Evolutionary conservation across 148 eudicot species (phyloP), one percentile per base, ranked within the genome.

Genomic region (Rhododendron molle): DNA sequence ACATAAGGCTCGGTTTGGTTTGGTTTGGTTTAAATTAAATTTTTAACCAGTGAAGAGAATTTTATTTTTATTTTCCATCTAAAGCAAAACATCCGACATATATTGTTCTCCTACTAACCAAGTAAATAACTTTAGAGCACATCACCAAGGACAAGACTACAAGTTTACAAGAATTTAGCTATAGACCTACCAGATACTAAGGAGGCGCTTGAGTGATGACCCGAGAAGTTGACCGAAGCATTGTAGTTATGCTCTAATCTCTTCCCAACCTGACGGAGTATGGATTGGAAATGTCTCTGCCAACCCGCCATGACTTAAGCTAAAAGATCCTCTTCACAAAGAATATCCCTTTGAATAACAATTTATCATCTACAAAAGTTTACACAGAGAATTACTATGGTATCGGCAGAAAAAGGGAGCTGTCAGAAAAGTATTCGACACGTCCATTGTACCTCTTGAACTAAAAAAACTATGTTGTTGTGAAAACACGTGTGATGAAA

Each of bases 221-320:
- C 40, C 32, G 85, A 88, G 77, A 85, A 86, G 69, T 56, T 88
- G 81, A 81, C 84, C 21, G 86, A 28, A 83, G 88, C 86, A 85
- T 23, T 84, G 87, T 34, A 71, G 80, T 88, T 88, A n/a, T 78
- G 91, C 44, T 91, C 93, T 36, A 88, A 87, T 88, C 91, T 90
- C 88, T 87, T 94, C 58, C 93, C 91, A 81, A 89, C 86, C 84
- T 87, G 92, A 65, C 89, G 89, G 71, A 93, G 80, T 72, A 92
- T 38, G 15, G 87, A 89, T 49, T 89, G 90, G 83, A 94, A 85
- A 84, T 95, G 92, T 67, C 88, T 91, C 56, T 91, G 90, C 98
- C 98, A 95, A 86, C 96, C 91, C 92, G 88, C 88, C 93, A 92
- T 91, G 58, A 77, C 85, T 86, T 43, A 10, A 67, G 72, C 81